Base-by-base conservation (phyloP, 2,329 filamentous ascomycete species). In the Clonostachys chloroleuca region DNA sequence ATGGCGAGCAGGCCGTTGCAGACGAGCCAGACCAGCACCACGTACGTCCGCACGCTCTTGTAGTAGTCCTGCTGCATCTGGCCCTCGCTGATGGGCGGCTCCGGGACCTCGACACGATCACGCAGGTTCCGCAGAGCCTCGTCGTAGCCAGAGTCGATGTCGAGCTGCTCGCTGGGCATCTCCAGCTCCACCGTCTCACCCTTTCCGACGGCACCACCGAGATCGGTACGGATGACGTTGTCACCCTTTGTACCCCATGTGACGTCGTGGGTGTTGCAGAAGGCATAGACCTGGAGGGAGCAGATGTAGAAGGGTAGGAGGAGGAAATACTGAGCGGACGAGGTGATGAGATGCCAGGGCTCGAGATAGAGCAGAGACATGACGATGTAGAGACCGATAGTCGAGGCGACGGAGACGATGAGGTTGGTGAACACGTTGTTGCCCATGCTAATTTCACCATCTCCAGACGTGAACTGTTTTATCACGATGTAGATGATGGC, bases 221-320 rank as follows among this genome's bases (percentile, higher is more conserved):
- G 83, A 63, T 99, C 95, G 8, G 88, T 96, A 66, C 89, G 86
- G 59, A 94, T 86, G 35, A 95, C 84, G 66, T 99, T 99, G 77
- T 99, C 94, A 48, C 94, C 94, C 71, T 99, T 99, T 42, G 94
- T 99, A 41, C 94, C 94, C 94, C 94, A 99, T 0, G 92, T 95
- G 17, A 99, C 91, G 64, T 99, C 94, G 79, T 99, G 94, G 0
- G 92, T 95, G 72, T 99, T 99, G 75, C 94, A 97, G 69, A 99
- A 99, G 40, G 94, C 94, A 69, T 99, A 99, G 17, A 97, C 91
- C 67, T 99, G 94, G 3, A 99, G 78, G 0, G 90, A 97, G 73
- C 94, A 97, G 68, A 99, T 95, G 73, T 97, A 99, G 37, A 79
- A 86, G 0, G 94, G 94, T 35, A 99, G 77, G 24, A 99, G 83